These are phyloP conservation scores for Danielozyma ontarioensis DNA, from an alignment of 805 yeast genomes.

Conservation along the genomic window DNA sequence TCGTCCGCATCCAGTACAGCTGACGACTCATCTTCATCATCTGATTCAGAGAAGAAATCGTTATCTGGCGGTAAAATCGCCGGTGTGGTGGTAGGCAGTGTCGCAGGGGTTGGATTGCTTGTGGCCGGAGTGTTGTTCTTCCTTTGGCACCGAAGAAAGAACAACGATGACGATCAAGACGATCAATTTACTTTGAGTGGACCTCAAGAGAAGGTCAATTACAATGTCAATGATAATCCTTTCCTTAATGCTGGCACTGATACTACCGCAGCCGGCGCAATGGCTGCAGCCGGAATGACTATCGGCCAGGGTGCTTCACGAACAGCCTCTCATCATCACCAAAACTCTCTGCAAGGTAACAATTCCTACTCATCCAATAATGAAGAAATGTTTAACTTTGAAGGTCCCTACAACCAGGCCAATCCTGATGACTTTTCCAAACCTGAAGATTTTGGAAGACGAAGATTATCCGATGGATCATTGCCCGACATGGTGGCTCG, in stretches of 20 bases:
- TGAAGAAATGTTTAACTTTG: constrained; percentile 17
- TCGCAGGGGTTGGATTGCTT: constrained; percentile 32
- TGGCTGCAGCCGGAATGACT: constrained; percentile 6
- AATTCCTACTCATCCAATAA: constrained; percentile 10
- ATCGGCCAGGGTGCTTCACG: constrained; percentile 3
- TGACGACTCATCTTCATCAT: constrained; percentile 3
- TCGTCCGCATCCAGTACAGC: constrained; percentile 3
- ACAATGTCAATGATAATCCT: constrained; percentile 17
- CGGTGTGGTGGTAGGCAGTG: constrained; percentile 38
- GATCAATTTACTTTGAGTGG: constrained; percentile 36
- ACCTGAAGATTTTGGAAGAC: constrained; percentile 35
- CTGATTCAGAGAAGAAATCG: constrained; percentile 5
- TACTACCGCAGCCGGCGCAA: constrained; percentile 8
- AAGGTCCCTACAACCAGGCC: constrained; percentile 1
- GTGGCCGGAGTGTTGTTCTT: constrained; percentile 31
- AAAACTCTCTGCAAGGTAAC: constrained; percentile 3
- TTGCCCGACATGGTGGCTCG: constrained; percentile 46
- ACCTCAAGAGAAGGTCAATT: constrained; percentile 18
- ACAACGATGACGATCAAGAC: constrained; percentile 32
- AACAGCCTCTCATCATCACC: constrained; percentile 3
- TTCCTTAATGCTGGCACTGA: constrained; percentile 17
- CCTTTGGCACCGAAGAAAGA: constrained; percentile 34
- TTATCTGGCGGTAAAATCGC: constrained; percentile 38
- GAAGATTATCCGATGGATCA: constrained; percentile 51
- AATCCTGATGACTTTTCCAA: neutral